These are phyloP conservation scores for Parietaria judaica DNA, from an alignment of 306 rosid species.

Conservation along the genomic window DNA sequence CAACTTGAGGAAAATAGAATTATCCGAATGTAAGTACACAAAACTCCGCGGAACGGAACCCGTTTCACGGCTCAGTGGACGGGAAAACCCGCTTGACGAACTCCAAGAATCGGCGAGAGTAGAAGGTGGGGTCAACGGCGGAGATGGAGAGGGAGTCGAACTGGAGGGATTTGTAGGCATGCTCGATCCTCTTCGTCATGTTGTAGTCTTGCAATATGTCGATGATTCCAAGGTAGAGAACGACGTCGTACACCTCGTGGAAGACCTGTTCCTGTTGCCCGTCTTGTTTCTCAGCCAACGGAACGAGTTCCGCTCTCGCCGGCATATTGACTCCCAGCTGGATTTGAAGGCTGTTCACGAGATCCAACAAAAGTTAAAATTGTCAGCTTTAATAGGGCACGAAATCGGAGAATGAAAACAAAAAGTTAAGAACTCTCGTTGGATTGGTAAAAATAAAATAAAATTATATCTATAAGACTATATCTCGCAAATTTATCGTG, in stretches of 20 bases:
- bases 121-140: constrained; percentile 87
- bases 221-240: constrained; percentile 85
- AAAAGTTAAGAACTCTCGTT: too few species aligned
- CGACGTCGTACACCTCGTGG: constrained; percentile 77
- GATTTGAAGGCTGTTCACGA: constrained; percentile 69
- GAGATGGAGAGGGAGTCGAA: constrained; percentile 89
- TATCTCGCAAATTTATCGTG: too few species aligned
- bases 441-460: too few species aligned
- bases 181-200: constrained; percentile 88
- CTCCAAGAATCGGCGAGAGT: constrained; percentile 82
- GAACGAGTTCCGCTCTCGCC: constrained; percentile 86
- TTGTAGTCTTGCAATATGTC: constrained; percentile 93
- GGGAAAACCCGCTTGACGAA: constrained; percentile 86
- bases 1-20: not conserved
- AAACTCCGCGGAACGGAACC: constrained; percentile 29
- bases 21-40: constrained; percentile 7
- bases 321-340: constrained; percentile 99
- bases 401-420: too few species aligned
- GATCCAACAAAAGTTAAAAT: not conserved
- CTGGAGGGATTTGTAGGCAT: constrained; percentile 77
- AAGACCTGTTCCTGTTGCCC: constrained; percentile 53
- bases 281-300: constrained; percentile 20
- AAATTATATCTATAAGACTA: too few species aligned
- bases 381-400: not conserved
- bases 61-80: constrained; percentile 25